phyloP scores from a whole-genome alignment of 768 basidiomycete species.

The Megacollybia marginata region DNA sequence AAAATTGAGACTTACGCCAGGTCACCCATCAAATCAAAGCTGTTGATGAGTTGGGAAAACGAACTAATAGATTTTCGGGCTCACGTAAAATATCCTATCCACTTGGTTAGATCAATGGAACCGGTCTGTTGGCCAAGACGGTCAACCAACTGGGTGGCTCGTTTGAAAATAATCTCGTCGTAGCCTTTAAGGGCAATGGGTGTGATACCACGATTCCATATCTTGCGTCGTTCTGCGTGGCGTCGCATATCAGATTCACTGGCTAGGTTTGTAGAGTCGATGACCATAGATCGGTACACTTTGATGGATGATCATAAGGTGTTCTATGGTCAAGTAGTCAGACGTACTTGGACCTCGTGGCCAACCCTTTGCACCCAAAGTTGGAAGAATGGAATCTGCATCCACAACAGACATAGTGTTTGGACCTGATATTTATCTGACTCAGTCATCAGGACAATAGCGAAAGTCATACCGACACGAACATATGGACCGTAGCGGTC shows the following conservation, averaged over 20 bases:
- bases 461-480: too few species aligned
- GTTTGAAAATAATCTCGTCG: conserved; percentile 13
- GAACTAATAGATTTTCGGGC: neutral
- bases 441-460: too few species aligned
- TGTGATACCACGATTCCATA: conserved; percentile 23
- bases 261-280: too few species aligned
- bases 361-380: too few species aligned
- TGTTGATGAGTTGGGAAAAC: neutral
- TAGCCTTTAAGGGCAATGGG: conserved; percentile 20
- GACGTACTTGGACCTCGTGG: too few species aligned
- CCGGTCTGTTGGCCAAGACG: conserved; percentile 6
- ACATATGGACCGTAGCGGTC: too few species aligned
- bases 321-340: too few species aligned
- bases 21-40: conserved; percentile 19
- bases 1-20: conserved; percentile 9
- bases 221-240: conserved; percentile 18
- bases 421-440: too few species aligned
- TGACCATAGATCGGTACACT: too few species aligned
- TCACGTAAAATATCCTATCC: conserved; percentile 19
- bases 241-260: neutral
- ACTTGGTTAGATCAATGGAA: conserved; percentile 12
- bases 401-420: too few species aligned
- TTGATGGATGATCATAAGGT: too few species aligned
- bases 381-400: too few species aligned
- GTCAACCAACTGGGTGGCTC: conserved; percentile 15